Base-by-base conservation (phyloP, 163 green algal species). In the Volvox carteri region DNA sequence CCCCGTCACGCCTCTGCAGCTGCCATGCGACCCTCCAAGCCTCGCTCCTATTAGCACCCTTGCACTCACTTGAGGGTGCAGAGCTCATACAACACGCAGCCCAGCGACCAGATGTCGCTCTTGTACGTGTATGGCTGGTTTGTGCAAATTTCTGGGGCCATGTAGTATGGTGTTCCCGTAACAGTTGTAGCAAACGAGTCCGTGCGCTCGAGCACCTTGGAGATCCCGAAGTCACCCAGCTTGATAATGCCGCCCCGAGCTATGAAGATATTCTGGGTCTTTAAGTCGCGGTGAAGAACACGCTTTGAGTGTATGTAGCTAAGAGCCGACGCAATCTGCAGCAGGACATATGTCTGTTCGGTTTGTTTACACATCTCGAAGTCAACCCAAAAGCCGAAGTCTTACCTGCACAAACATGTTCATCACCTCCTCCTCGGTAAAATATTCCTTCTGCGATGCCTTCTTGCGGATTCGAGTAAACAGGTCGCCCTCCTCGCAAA, bases 201-300 rank as follows among this genome's bases (percentile, higher is more conserved):
- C 4, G 95, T 96, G 39, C 92, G 93, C 73, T 95, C 95, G 16
- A 97, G 65, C 77, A 94, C 90, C 89, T 95, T 95, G 48, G 92
- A 91, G 65, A 98, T 96, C 44, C 95, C 95, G 91, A 98, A 98
- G 89, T 98, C 95, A 19, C 94, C 93, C 35, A 97, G 88, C 87
- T 95, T 95, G 18, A 96, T 90, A 33, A 96, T 93, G 33, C 92
- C 92, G 8, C 93, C 92, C 23, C 78, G 84, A 12, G 89, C 89
- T 4, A 97, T 93, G 86, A 97, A 96, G 56, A 97, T 96, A 92
- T 97, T 97, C 50, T 96, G 93, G 6, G 94, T 95, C 87, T 97
- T 96, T 0, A 97, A 79, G 78, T 97, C 95, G 12, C 95, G 79
- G 76, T 97, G 95, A 56, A 97, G 72, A 33, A 98, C 89, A 18